phyloP scores from a whole-genome alignment of 768 basidiomycete genomes.

The Auricularia sp. region DNA sequence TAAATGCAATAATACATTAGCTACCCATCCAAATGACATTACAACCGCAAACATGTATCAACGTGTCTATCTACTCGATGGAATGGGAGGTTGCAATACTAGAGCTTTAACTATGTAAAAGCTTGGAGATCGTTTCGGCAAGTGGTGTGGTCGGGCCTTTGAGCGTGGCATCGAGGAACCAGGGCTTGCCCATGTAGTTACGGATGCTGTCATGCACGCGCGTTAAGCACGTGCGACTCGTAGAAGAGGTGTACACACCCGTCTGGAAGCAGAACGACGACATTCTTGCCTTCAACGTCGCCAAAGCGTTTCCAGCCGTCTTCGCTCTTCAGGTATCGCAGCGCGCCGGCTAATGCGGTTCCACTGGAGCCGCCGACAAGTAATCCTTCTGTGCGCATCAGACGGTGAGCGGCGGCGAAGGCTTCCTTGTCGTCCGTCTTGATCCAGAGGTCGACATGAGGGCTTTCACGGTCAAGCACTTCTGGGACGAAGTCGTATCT shows the following conservation, averaged over 20 bases:
- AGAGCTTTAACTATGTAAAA: slow-evolving; percentile 18
- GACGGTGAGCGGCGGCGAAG: slow-evolving; percentile 58
- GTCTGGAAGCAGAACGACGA: slow-evolving; percentile 83
- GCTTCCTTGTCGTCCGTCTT: slow-evolving; percentile 79
- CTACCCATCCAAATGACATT: too few relatives aligned
- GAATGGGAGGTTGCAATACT: background rate
- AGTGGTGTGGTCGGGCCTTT: slow-evolving; percentile 44
- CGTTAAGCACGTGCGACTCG: too few relatives aligned
- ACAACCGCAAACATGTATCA: too few relatives aligned
- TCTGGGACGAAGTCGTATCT: slow-evolving; percentile 83
- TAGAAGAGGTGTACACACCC: slow-evolving; percentile 44
- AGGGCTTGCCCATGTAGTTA: slow-evolving; percentile 91
- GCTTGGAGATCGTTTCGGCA: slow-evolving; percentile 36
- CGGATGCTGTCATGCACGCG: slow-evolving; percentile 45
- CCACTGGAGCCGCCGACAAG: slow-evolving; percentile 93
- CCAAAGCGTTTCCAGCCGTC: slow-evolving; percentile 52
- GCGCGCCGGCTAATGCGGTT: slow-evolving; percentile 66
- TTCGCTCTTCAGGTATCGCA: slow-evolving; percentile 66
- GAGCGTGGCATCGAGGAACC: slow-evolving; percentile 72
- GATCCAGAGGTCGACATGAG: slow-evolving; percentile 66
- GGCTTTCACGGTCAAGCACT: slow-evolving; percentile 58
- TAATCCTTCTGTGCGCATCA: slow-evolving; percentile 82
- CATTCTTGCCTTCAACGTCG: slow-evolving; percentile 65
- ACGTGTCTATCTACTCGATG: background rate
- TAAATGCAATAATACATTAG: too few relatives aligned